Conservation (phyloP, 805 yeast species). For the Metschnikowia santaceciliae region DNA sequence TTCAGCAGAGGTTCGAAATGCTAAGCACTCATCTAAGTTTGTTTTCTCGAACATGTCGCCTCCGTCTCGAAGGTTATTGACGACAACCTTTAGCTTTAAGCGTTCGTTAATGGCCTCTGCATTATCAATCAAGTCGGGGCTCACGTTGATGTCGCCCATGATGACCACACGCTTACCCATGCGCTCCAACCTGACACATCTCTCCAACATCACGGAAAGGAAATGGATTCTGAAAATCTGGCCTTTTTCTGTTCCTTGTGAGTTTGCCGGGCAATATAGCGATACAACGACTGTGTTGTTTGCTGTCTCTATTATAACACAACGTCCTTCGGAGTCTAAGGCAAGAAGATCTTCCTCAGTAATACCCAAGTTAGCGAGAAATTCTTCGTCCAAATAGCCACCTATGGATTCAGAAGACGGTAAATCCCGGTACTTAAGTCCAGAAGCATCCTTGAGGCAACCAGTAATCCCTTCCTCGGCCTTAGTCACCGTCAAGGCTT, state of each 20-base stretch:
- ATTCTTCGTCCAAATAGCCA: slow-evolving; percentile 54
- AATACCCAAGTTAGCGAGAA: slow-evolving; percentile 28
- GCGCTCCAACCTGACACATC: slow-evolving; percentile 53
- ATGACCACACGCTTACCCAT: slow-evolving; percentile 67
- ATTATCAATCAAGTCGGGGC: slow-evolving; percentile 75
- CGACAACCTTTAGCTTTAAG: slow-evolving; percentile 22
- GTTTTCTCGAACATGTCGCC: slow-evolving; percentile 23
- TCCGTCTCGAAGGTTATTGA: slow-evolving; percentile 16
- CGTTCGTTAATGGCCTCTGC: slow-evolving; percentile 62
- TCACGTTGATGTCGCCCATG: slow-evolving; percentile 86
- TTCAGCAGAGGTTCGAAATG: slow-evolving; percentile 31
- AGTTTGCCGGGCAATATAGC: slow-evolving; percentile 90
- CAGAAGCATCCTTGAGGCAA: slow-evolving; percentile 21
- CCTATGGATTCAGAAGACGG: slow-evolving; percentile 48
- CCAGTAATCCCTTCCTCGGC: slow-evolving; percentile 97
- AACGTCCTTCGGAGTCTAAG: slow-evolving; percentile 83
- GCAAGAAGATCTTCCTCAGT: slow-evolving; percentile 3
- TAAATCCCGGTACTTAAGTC: slow-evolving; percentile 12
- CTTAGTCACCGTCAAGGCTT: slow-evolving; percentile 50
- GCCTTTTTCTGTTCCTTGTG: slow-evolving; percentile 65
- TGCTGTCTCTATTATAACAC: slow-evolving; percentile 69
- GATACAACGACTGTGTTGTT: slow-evolving; percentile 57
- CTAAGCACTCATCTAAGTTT: slow-evolving; percentile 26
- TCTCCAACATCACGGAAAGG: slow-evolving; percentile 51
- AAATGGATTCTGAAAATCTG: slow-evolving; percentile 57